Evolutionary conservation across 2,329 filamentous ascomycete species (phyloP), one percentile per base, ranked within the genome.

Genomic region (Penicillium sclerotiorum): DNA sequence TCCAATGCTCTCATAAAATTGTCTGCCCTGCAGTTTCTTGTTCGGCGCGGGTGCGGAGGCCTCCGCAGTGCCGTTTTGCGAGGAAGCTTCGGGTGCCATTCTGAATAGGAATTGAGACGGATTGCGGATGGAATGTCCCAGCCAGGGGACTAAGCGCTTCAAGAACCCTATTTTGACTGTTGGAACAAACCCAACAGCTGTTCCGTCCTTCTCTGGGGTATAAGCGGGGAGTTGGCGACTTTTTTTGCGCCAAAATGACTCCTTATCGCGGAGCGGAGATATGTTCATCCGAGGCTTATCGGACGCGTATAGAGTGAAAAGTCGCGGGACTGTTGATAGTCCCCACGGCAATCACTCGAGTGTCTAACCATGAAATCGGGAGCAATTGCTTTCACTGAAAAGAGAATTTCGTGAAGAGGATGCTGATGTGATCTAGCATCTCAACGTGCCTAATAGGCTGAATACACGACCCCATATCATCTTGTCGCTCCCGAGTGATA

Each of bases 1-100:
- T 18, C 94, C 94, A 54, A 99, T 88, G 67, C 89, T 95, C 75
- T 96, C 86, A 67, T 97, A 99, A 69, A 99, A 97, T 11, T 88
- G 89, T 50, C 94, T 80, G 1, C 94, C 94, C 61, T 88, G 84
- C 18, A 95, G 76, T 70, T 93, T 95, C 47, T 49, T 51, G n/a
- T 55, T 47, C 27, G 58, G 49, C 33, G 44, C 35, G 25, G 40
- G 28, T 27, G 58, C 30, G 47, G 64, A 59, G 53, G 52, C 55
- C 44, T 56, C 56, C 49, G 56, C 56, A 44, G 42, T 21, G 45
- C 50, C 55, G 41, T 58, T 52, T 39, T 56, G 50, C 39, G 57
- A 40, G 47, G 50, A 44, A 42, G 47, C 27, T 49, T 53, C 48
- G 38, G 64, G 51, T 8, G 59, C 56, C 67, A 69, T 70, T 60